These are phyloP conservation scores for Trichosporon faecale DNA, from an alignment of 1,284 basidiomycete genomes.

Conservation along the genomic window DNA sequence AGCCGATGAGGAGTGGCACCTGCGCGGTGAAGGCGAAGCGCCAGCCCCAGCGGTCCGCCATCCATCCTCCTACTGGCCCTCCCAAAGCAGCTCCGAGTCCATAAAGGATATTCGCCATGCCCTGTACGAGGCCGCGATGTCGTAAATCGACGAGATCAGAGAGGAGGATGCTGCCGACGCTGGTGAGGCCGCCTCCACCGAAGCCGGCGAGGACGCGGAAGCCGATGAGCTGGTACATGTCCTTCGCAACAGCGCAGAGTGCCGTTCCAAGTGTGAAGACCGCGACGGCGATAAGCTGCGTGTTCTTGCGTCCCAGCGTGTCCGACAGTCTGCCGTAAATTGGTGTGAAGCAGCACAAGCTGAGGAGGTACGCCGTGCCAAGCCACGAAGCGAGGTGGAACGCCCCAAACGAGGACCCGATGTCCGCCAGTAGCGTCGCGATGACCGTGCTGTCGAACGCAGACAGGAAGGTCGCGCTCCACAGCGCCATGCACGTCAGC, in stretches of 20 bases:
- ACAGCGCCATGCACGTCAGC: conserved; percentile 34
- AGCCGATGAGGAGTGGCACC: conserved; percentile 49
- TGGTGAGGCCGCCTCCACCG: conserved; percentile 60
- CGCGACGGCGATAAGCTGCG: conserved; percentile 63
- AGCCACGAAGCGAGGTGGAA: conserved; percentile 71
- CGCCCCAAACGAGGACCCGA: conserved; percentile 46
- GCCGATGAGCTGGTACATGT: conserved; percentile 72
- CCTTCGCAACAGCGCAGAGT: conserved; percentile 74
- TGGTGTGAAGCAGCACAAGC: conserved; percentile 81
- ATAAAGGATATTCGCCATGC: conserved; percentile 72
- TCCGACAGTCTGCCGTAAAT: conserved; percentile 82
- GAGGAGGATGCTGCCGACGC: conserved; percentile 43
- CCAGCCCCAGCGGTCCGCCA: conserved; percentile 80
- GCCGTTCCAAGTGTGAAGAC: conserved; percentile 79
- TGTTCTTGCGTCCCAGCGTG: conserved; percentile 77
- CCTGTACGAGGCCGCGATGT: conserved; percentile 83
- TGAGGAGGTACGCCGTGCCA: conserved; percentile 59
- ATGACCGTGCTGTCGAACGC: conserved; percentile 66
- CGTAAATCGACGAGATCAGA: conserved; percentile 63
- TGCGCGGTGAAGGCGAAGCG: conserved; percentile 59
- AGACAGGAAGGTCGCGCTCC: conserved; percentile 60
- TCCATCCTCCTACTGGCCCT: conserved; percentile 81
- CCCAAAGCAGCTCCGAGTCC: conserved; percentile 62
- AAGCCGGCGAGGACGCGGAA: conserved; percentile 79
- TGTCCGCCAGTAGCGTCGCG: conserved; percentile 59